These are phyloP conservation scores for Neonectria punicea DNA, from an alignment of 2,329 filamentous ascomycete genomes.

Conservation along the genomic window DNA sequence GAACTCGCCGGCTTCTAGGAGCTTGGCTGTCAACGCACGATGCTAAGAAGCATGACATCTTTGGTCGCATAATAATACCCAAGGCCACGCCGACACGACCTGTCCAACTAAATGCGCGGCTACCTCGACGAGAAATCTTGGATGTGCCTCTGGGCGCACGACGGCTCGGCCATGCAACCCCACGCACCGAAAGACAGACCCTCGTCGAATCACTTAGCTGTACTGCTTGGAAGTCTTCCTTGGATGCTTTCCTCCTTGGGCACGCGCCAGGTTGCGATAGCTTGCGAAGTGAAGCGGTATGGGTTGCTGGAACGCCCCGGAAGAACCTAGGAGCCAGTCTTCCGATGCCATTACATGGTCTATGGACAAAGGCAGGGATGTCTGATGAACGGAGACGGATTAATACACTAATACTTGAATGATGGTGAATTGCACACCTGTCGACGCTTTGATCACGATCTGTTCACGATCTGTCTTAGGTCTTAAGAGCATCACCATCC, in stretches of 20 bases:
- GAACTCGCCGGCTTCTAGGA: background rate
- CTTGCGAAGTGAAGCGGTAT: background rate
- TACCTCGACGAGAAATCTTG: background rate
- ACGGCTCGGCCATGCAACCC: background rate
- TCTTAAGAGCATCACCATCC: background rate
- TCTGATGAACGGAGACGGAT: background rate
- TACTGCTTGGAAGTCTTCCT: background rate
- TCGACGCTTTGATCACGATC: background rate
- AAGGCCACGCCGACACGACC: background rate
- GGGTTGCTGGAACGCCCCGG: background rate
- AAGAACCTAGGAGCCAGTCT: background rate
- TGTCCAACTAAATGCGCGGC: background rate
- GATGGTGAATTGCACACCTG: background rate
- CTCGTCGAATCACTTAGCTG: background rate
- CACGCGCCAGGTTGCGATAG: background rate
- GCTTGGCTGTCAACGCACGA: too few relatives aligned
- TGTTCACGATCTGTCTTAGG: background rate
- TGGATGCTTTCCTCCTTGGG: background rate
- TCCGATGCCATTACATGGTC: background rate
- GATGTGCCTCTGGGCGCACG: background rate
- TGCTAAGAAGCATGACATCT: background rate
- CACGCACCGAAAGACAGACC: background rate
- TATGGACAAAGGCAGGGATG: background rate
- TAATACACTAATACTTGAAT: background rate
- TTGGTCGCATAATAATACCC: too few relatives aligned